Conservation (phyloP, 441 rosid genomes). For the Dalechampia spathulata region DNA sequence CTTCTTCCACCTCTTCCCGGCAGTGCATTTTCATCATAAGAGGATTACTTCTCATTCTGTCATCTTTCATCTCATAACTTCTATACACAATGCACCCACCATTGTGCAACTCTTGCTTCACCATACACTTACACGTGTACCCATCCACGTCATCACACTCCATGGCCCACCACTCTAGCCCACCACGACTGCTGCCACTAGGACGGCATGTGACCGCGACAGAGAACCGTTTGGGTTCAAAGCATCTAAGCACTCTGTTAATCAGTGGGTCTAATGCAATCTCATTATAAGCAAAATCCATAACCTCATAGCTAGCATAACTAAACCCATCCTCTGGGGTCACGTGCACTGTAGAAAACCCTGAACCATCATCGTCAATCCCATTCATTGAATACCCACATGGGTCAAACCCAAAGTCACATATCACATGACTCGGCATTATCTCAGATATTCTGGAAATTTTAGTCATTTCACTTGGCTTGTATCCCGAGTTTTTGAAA, state of each 20-base stretch:
- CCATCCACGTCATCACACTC: slow-evolving; percentile 28
- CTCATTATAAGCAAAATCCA: slow-evolving; percentile 38
- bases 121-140: slow-evolving; percentile 16
- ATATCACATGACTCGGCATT: slow-evolving; percentile 49
- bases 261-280: slow-evolving; percentile 19
- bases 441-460: slow-evolving; percentile 47
- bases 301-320: slow-evolving; percentile 79
- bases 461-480: slow-evolving; percentile 42
- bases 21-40: slow-evolving; percentile 8
- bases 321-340: slow-evolving; percentile 90
- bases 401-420: slow-evolving; percentile 82
- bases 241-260: slow-evolving; percentile 28
- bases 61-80: slow-evolving; percentile 11
- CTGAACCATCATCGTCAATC: slow-evolving; percentile 53
- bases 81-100: slow-evolving; percentile 22
- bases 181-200: slow-evolving; percentile 1
- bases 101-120: slow-evolving; percentile 27
- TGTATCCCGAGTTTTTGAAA: slow-evolving; percentile 30
- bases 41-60: not conserved
- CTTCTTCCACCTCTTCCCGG: slow-evolving; percentile 14
- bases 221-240: slow-evolving; percentile 30
- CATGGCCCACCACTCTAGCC: slow-evolving; percentile 20
- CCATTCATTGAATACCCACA: slow-evolving; percentile 96
- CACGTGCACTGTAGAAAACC: slow-evolving; percentile 80
- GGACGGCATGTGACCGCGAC: slow-evolving; percentile 34